Evolutionary conservation across 352 stramenopile species (phyloP).

Genomic region (Globisporangium cederbergense): DNA sequence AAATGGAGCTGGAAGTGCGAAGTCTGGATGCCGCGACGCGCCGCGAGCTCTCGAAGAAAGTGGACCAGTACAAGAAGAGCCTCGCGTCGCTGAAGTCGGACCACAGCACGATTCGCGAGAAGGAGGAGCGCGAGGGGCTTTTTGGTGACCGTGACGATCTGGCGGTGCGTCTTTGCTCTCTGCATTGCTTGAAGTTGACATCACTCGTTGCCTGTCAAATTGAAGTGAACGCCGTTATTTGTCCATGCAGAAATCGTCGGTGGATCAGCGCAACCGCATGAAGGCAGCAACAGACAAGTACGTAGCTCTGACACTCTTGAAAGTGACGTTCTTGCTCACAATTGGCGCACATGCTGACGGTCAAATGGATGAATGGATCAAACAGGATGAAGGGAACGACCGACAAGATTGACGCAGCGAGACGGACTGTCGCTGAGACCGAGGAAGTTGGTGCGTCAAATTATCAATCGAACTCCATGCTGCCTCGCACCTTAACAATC

Average conservation of each 20-base stretch:
- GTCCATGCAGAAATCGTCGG: slow-evolving; percentile 41
- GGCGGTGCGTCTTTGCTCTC: slow-evolving; percentile 24
- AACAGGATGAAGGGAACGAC: slow-evolving; percentile 82
- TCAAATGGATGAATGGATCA: neutral
- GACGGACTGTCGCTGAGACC: slow-evolving; percentile 79
- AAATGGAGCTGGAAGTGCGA: slow-evolving; percentile 88
- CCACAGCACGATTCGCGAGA: slow-evolving; percentile 78
- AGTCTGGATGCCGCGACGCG: slow-evolving; percentile 75
- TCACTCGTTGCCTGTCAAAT: too few relatives aligned
- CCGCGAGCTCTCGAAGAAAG: slow-evolving; percentile 86
- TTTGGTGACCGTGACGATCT: slow-evolving; percentile 77
- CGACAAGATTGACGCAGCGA: slow-evolving; percentile 70
- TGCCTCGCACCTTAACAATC: neutral
- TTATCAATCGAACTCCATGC: neutral
- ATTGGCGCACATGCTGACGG: too few relatives aligned
- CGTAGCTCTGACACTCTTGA: slow-evolving; percentile 2
- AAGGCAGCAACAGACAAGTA: slow-evolving; percentile 81
- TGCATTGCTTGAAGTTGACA: neutral
- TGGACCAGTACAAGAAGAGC: slow-evolving; percentile 89
- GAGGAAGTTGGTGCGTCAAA: slow-evolving; percentile 75
- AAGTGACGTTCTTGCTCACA: too few relatives aligned
- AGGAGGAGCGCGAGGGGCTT: slow-evolving; percentile 79
- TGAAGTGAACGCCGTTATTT: neutral
- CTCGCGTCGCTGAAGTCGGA: slow-evolving; percentile 76
- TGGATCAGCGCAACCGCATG: slow-evolving; percentile 75